Conservation (phyloP, 441 rosid genomes). For the Adansonia grandidieri region DNA sequence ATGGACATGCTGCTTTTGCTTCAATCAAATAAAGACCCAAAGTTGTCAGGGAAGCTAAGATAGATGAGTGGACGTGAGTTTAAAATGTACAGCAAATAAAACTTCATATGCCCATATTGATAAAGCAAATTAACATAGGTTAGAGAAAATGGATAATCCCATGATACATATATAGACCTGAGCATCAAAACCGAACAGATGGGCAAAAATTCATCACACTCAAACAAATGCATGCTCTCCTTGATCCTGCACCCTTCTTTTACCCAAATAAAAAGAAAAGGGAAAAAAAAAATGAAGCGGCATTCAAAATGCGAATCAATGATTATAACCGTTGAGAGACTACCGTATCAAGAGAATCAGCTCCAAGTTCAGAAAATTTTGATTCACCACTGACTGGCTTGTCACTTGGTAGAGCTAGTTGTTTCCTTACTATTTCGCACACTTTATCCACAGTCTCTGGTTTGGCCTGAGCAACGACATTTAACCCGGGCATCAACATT, state of each 20-base stretch:
- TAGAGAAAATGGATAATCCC: background rate
- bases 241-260: background rate
- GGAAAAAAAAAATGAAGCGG: no score
- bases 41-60: background rate
- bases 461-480: conserved; percentile 58
- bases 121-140: background rate
- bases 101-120: background rate
- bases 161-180: background rate
- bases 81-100: background rate
- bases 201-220: background rate
- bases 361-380: conserved; percentile 72
- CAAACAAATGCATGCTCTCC: background rate
- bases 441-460: conserved; percentile 74
- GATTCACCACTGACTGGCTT: conserved; percentile 55
- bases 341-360: conserved; percentile 92
- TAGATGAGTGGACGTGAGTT: background rate
- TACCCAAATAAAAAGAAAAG: background rate
- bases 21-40: background rate
- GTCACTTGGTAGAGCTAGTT: conserved; percentile 59
- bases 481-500: background rate
- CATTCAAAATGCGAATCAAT: background rate
- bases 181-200: background rate
- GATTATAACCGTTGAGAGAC: background rate
- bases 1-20: background rate
- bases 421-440: conserved; percentile 69